Percentiles rank a stretch among this genome's conserved stretches.
These are phyloP conservation scores for Moesziomyces globuligerus DNA, from an alignment of 1,284 basidiomycete species.

Conservation along the genomic window DNA sequence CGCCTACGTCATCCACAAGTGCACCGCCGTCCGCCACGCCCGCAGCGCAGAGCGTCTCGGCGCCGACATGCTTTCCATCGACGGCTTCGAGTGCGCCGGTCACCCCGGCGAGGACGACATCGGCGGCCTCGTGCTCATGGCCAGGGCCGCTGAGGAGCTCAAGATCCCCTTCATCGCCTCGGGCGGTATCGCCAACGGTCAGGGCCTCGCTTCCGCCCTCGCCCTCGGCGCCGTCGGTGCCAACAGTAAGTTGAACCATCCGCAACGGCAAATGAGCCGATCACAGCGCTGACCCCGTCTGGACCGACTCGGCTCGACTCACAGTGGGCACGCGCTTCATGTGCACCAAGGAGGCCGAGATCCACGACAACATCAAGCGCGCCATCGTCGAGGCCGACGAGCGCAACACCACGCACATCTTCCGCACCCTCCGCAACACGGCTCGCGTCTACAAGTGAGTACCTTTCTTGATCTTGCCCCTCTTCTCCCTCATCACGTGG, in stretches of 20 bases:
- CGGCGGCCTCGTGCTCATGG: slow-evolving; percentile 87
- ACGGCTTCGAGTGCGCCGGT: slow-evolving; percentile 76
- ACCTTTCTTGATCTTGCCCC: background rate
- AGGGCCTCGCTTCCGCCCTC: slow-evolving; percentile 83
- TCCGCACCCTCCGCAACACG: slow-evolving; percentile 82
- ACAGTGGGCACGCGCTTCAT: slow-evolving; percentile 81
- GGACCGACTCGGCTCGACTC: background rate
- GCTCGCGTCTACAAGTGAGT: slow-evolving; percentile 81
- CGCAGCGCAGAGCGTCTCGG: slow-evolving; percentile 80
- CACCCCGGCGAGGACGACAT: slow-evolving; percentile 96
- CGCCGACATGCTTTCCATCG: slow-evolving; percentile 77
- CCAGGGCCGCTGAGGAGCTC: slow-evolving; percentile 85
- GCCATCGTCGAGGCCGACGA: slow-evolving; percentile 85
- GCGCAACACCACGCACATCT: slow-evolving; percentile 83
- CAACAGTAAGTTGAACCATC: slow-evolving; percentile 76
- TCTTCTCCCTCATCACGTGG: background rate
- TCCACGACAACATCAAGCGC: slow-evolving; percentile 89
- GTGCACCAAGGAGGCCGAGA: slow-evolving; percentile 77
- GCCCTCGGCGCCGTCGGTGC: slow-evolving; percentile 86
- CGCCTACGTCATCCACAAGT: slow-evolving; percentile 87
- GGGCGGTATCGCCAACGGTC: slow-evolving; percentile 73
- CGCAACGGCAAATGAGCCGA: slow-evolving; percentile 1
- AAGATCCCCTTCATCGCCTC: slow-evolving; percentile 88
- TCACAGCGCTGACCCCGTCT: background rate
- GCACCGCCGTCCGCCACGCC: slow-evolving; percentile 74